phyloP scores from a whole-genome alignment of 805 yeast genomes.

The Metschnikowia matae region DNA sequence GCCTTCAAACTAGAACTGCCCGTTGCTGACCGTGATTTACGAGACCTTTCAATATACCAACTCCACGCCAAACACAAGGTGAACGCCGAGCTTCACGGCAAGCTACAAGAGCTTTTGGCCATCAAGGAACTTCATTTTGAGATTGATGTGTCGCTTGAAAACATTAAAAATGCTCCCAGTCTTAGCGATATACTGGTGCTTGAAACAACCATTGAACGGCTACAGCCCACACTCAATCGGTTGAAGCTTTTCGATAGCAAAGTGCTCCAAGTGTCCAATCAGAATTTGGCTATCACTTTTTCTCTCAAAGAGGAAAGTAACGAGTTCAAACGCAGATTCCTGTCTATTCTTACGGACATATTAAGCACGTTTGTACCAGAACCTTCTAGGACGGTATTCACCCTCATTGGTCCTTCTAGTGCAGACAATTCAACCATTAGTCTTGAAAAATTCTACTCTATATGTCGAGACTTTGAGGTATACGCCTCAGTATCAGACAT shows the following conservation, averaged over 20 bases:
- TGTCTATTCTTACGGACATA: conserved; percentile 3
- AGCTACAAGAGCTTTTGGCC: conserved; percentile 26
- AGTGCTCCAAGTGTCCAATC: conserved; percentile 12
- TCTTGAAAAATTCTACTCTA: conserved; percentile 2
- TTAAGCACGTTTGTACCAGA: conserved; percentile 9
- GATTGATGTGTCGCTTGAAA: conserved; percentile 16
- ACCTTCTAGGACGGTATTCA: not conserved
- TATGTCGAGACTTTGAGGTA: conserved; percentile 7
- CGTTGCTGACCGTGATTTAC: conserved; percentile 1
- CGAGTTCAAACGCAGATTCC: not conserved
- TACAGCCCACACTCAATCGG: conserved; percentile 17
- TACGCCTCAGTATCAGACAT: conserved; percentile 11
- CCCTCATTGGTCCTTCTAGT: not conserved
- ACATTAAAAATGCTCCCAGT: conserved; percentile 4
- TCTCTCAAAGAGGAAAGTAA: conserved; percentile 6
- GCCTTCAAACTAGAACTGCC: conserved; percentile 1
- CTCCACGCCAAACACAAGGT: conserved; percentile 14
- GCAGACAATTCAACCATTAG: not conserved
- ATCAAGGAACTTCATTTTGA: conserved; percentile 25
- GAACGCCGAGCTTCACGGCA: conserved; percentile 9
- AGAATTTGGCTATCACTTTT: conserved; percentile 7
- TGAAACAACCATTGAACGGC: conserved; percentile 12
- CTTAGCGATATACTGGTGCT: not conserved
- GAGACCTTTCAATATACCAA: conserved; percentile 11
- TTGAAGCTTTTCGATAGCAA: conserved; percentile 19